phyloP scores from a whole-genome alignment of 1,139 yeast species.

The Suhomyces bokatorum region DNA sequence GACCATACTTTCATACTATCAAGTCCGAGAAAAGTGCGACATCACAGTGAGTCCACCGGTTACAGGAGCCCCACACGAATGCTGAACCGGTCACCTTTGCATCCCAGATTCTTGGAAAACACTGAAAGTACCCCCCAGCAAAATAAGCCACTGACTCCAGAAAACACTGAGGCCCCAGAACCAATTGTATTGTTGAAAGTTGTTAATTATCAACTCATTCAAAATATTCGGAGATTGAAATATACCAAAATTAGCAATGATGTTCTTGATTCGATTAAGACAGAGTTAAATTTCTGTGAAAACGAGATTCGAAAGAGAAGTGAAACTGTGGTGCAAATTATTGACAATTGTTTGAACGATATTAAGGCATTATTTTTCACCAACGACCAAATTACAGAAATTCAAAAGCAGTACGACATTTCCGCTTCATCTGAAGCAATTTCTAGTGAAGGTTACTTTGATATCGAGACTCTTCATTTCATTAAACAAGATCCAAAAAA shows the following conservation, averaged over 20 bases:
- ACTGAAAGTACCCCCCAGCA: neutral
- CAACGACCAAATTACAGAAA: constrained; percentile 35
- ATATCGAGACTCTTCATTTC: constrained; percentile 38
- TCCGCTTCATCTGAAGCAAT: constrained; percentile 18
- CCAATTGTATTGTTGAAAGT: constrained; percentile 18
- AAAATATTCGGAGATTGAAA: constrained; percentile 37
- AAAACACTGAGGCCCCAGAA: neutral
- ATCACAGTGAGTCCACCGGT: constrained; percentile 3
- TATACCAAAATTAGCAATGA: constrained; percentile 41
- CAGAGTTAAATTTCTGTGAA: constrained; percentile 30
- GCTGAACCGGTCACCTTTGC: neutral
- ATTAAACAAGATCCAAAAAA: constrained; percentile 40
- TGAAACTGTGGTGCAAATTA: constrained; percentile 24
- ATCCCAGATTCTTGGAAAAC: neutral
- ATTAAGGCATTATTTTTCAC: constrained; percentile 32
- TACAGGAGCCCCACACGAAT: neutral
- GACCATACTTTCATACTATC: constrained; percentile 36
- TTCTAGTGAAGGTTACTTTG: constrained; percentile 28
- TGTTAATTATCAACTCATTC: constrained; percentile 38
- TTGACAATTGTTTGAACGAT: constrained; percentile 29
- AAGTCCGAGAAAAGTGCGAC: constrained; percentile 35
- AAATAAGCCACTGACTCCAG: neutral
- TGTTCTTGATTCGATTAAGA: constrained; percentile 24
- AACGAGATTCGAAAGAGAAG: constrained; percentile 29
- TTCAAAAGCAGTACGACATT: constrained; percentile 33